Evolutionary conservation across 2,329 filamentous ascomycete species (phyloP).

Genomic region (Xylaria polymorpha): DNA sequence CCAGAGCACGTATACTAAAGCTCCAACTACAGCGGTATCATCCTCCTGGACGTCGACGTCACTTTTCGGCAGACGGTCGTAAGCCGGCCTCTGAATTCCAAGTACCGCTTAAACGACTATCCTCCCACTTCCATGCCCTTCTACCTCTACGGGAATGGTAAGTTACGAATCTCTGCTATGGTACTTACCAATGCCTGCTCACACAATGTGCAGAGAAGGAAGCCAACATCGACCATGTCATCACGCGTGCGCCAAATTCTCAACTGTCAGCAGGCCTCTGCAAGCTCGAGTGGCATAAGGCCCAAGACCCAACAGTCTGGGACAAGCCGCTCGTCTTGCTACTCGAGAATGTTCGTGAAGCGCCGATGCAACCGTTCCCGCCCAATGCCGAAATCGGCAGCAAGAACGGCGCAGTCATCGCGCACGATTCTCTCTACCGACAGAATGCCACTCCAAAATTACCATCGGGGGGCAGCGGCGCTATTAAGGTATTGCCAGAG

Average conservation of each 20-base stretch:
- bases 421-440: slow-evolving; percentile 16
- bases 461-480: background rate
- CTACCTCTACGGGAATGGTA: slow-evolving; percentile 56
- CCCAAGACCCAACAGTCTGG: slow-evolving; percentile 33
- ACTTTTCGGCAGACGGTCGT: slow-evolving; percentile 45
- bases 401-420: slow-evolving; percentile 44
- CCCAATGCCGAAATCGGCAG: slow-evolving; percentile 44
- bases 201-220: slow-evolving; percentile 42
- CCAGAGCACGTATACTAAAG: slow-evolving; percentile 5
- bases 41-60: slow-evolving; percentile 45
- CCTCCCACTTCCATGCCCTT: slow-evolving; percentile 56
- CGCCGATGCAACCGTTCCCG: slow-evolving; percentile 54
- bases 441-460: background rate
- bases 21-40: slow-evolving; percentile 34
- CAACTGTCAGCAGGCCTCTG: slow-evolving; percentile 49
- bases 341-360: slow-evolving; percentile 51
- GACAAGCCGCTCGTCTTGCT: slow-evolving; percentile 47
- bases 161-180: background rate
- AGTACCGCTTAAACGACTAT: slow-evolving; percentile 51
- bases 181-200: background rate
- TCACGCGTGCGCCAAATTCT: slow-evolving; percentile 57
- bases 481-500: background rate
- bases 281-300: slow-evolving; percentile 37
- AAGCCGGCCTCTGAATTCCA: slow-evolving; percentile 53
- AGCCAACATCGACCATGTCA: slow-evolving; percentile 57